Evolutionary conservation across 106 monocot genomes (phyloP), one percentile per base, ranked within the genome.

Genomic region (Allium sativum): DNA sequence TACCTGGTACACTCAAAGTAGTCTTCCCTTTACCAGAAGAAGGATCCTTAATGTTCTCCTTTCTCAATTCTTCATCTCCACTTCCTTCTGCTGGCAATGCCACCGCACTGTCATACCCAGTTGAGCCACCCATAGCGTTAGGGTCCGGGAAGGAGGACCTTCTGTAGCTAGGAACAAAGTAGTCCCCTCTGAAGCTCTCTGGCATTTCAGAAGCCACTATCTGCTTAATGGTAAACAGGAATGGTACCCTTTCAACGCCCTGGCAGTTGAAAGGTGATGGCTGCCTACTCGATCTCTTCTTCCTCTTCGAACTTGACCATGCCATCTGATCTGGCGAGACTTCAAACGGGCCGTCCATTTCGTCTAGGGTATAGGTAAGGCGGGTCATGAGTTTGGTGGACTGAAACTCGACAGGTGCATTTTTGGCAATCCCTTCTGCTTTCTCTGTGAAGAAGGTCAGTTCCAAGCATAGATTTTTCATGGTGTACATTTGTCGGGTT

Each of bases 341-440:
- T 55, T 96, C 87, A 40, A 96, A 74, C 15, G 95, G 95, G 44
- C 95, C 95, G 72, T 96, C 95, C 21, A 96, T 87, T 79, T 96
- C 90, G 76, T 90, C 90, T 1, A 96, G 90, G n/a, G 95, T 96
- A 87, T 96, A 90, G 68, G 95, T 96, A 52, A 96, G 87, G 18
- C 90, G 76, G 53, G 90, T 96, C 95, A 96, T 96, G 63, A 96
- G 95, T 79, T 96, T 96, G 13, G 95, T 96, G 71, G 81, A 79
- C 70, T 90, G 90, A 84, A 96, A 96, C 57, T 90, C 95, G 0
- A 84, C 73, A 0, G 90, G 65, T 0, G 95, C 18, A 67, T 90
- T 96, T 79, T 96, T 96, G 59, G 31, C 56, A 7, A 96, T 50
- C 21, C 84, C 76, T 71, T 96, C 95, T 15, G 90, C 84, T 68